phyloP scores from a whole-genome alignment of 805 yeast genomes.

The Kodamaea kakaduensis region DNA sequence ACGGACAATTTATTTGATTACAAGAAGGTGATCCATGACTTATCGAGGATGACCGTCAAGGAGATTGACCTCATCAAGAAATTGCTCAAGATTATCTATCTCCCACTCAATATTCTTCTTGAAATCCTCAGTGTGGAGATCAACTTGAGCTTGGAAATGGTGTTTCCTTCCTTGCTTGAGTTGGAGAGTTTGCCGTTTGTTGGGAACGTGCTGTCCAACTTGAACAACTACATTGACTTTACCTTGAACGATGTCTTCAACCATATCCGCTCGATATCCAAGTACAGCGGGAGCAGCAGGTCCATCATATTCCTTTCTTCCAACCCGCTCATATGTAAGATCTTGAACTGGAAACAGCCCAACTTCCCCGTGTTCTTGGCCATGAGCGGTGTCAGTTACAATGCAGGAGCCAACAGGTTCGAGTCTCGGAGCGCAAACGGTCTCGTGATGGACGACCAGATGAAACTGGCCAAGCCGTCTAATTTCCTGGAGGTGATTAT shows the following conservation, averaged over 20 bases:
- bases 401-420: slow-evolving; percentile 22
- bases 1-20: slow-evolving; percentile 40
- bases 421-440: slow-evolving; percentile 42
- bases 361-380: slow-evolving; percentile 91
- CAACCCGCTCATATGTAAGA: slow-evolving; percentile 87
- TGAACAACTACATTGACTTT: slow-evolving; percentile 74
- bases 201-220: slow-evolving; percentile 42
- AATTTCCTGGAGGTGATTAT: slow-evolving; percentile 44
- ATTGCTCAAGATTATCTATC: slow-evolving; percentile 44
- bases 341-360: slow-evolving; percentile 97
- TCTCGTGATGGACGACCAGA: slow-evolving; percentile 31
- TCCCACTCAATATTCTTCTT: slow-evolving; percentile 60
- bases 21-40: slow-evolving; percentile 34
- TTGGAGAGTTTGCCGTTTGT: slow-evolving; percentile 37
- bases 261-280: slow-evolving; percentile 55
- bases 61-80: slow-evolving; percentile 40
- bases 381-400: slow-evolving; percentile 59
- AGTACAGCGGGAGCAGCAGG: slow-evolving; percentile 34
- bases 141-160: slow-evolving; percentile 68
- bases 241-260: slow-evolving; percentile 69
- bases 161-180: slow-evolving; percentile 63
- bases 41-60: slow-evolving; percentile 32
- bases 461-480: slow-evolving; percentile 27
- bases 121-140: slow-evolving; percentile 52
- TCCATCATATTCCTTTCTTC: slow-evolving; percentile 81